Evolutionary conservation across 1,284 basidiomycete genomes (phyloP).

Genomic region (Pseudozyma flocculosa): DNA sequence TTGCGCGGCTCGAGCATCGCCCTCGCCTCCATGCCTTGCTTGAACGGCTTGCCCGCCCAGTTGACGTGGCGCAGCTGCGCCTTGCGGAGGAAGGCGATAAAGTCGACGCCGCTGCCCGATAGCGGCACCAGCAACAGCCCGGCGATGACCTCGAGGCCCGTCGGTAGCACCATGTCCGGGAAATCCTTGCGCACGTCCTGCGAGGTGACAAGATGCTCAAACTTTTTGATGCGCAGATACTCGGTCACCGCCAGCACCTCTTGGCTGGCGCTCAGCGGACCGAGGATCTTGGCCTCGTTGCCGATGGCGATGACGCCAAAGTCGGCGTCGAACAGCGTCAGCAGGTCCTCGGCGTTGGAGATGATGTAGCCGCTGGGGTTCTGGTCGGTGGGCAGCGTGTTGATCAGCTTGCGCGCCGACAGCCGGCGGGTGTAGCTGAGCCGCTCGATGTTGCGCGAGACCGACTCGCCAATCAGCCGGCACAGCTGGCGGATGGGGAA

Average conservation of each 20-base stretch:
- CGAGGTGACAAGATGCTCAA: slow-evolving; percentile 56
- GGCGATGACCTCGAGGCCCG: slow-evolving; percentile 72
- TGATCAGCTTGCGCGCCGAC: slow-evolving; percentile 78
- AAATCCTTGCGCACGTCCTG: slow-evolving; percentile 73
- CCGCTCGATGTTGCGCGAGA: slow-evolving; percentile 80
- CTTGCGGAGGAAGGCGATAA: slow-evolving; percentile 78
- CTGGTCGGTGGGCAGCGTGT: slow-evolving; percentile 71
- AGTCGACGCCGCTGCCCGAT: slow-evolving; percentile 58
- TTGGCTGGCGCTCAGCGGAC: slow-evolving; percentile 76
- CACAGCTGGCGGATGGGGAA: slow-evolving; percentile 73
- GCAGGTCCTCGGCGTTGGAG: slow-evolving; percentile 79
- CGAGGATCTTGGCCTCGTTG: slow-evolving; percentile 70
- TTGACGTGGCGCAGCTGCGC: slow-evolving; percentile 65
- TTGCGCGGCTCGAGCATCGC: slow-evolving; percentile 49
- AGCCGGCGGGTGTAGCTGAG: slow-evolving; percentile 77
- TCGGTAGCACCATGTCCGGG: slow-evolving; percentile 71
- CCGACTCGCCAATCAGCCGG: slow-evolving; percentile 75
- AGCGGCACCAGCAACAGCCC: slow-evolving; percentile 75
- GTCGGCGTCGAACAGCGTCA: slow-evolving; percentile 80
- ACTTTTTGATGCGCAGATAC: slow-evolving; percentile 74
- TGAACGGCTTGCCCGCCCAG: slow-evolving; percentile 66
- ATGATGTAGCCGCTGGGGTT: slow-evolving; percentile 82
- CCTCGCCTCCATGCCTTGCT: slow-evolving; percentile 56
- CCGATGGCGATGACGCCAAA: slow-evolving; percentile 81
- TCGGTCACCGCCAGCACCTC: slow-evolving; percentile 81